Evolutionary conservation across 257 asterid genomes (phyloP).

Genomic region (Plectranthus barbatus): DNA sequence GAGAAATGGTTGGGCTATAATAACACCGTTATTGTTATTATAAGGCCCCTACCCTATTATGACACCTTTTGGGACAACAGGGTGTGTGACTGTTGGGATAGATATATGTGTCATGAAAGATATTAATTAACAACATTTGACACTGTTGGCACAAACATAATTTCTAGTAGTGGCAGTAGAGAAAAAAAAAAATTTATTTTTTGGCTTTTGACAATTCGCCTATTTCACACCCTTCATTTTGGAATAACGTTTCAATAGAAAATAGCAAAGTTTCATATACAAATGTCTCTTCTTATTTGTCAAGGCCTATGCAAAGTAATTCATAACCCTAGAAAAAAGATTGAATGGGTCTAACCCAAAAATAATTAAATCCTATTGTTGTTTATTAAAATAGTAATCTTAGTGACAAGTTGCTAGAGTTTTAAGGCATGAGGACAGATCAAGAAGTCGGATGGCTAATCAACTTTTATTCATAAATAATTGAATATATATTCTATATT

Average conservation of each 20-base stretch:
- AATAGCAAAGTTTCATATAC: not conserved
- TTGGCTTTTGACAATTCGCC: not conserved
- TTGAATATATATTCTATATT: too few species aligned
- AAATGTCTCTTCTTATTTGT: constrained; percentile 1
- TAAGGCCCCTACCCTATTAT: too few species aligned
- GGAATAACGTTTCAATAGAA: not conserved
- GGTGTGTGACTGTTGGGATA: too few species aligned
- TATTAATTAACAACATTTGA: too few species aligned
- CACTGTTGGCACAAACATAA: too few species aligned
- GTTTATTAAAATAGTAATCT: not conserved
- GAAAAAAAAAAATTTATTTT: not conserved
- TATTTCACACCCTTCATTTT: not conserved
- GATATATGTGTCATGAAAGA: too few species aligned
- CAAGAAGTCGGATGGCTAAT: not conserved
- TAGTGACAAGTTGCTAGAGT: not conserved
- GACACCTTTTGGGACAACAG: too few species aligned
- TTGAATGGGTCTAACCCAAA: not conserved
- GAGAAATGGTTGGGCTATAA: too few species aligned
- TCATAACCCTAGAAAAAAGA: not conserved
- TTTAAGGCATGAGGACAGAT: not conserved
- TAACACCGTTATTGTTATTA: too few species aligned
- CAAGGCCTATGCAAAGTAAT: not conserved
- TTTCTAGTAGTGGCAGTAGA: too few species aligned
- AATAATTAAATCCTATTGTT: not conserved
- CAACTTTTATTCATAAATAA: too few species aligned